These are phyloP conservation scores for Dactylella cylindrospora DNA, from an alignment of 2,329 filamentous ascomycete genomes.

Conservation along the genomic window DNA sequence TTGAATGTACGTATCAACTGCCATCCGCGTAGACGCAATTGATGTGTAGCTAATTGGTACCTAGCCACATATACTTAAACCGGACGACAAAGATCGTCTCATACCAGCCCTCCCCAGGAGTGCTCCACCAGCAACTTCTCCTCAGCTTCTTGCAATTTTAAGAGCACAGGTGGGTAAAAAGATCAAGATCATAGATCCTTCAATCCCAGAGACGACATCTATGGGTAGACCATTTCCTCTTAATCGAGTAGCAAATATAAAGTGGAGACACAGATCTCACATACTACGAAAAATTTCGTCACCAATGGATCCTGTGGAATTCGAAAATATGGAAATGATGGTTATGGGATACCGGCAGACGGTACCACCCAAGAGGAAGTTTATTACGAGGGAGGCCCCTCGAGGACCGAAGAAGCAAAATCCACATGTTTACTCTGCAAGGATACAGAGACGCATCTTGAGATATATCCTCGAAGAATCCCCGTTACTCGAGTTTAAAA, in stretches of 20 bases:
- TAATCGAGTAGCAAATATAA: conserved; percentile 46
- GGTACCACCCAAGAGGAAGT: conserved; percentile 43
- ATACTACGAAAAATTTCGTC: conserved; percentile 42
- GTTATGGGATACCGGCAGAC: conserved; percentile 45
- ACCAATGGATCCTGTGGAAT: conserved; percentile 37
- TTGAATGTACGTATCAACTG: conserved; percentile 42
- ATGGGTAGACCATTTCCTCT: conserved; percentile 45
- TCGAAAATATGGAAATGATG: conserved; percentile 43
- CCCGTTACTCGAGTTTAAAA: conserved; percentile 28
- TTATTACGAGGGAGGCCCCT: conserved; percentile 16
- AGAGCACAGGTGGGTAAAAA: conserved; percentile 41
- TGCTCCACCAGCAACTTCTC: conserved; percentile 38
- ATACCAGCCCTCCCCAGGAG: conserved; percentile 41
- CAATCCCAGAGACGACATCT: conserved; percentile 46
- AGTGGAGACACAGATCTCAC: conserved; percentile 41
- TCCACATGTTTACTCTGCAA: conserved; percentile 40
- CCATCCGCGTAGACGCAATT: not conserved
- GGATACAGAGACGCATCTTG: conserved; percentile 46
- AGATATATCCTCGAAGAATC: conserved; percentile 43
- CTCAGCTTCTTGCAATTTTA: conserved; percentile 42
- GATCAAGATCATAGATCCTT: conserved; percentile 36
- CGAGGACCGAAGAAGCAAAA: conserved; percentile 21
- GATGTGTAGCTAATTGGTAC: not conserved
- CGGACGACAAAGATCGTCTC: conserved; percentile 33
- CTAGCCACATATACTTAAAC: not conserved